Evolutionary conservation across 306 rosid species (phyloP).

Genomic region (Acacia acuminata): DNA sequence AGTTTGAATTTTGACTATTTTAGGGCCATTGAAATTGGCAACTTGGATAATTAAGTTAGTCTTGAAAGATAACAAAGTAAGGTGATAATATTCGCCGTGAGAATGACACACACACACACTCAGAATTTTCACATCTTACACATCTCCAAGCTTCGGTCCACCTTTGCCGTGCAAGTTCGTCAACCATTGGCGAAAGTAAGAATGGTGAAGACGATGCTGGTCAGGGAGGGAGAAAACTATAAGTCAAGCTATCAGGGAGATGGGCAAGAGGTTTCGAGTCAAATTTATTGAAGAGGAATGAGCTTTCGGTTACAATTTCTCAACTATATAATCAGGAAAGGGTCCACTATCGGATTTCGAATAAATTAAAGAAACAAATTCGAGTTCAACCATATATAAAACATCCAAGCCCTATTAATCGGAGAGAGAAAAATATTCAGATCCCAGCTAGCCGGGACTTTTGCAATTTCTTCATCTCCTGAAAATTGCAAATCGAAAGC

Average conservation of each 20-base stretch:
- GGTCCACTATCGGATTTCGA: background rate
- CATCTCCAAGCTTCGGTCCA: background rate
- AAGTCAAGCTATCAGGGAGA: background rate
- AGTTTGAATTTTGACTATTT: background rate
- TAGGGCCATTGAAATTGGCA: background rate
- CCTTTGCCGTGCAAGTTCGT: background rate
- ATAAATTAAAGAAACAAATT: too few species aligned
- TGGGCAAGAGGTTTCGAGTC: background rate
- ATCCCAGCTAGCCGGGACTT: background rate
- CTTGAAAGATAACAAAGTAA: background rate
- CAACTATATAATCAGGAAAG: background rate
- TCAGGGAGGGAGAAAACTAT: background rate
- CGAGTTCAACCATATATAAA: background rate
- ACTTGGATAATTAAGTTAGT: background rate
- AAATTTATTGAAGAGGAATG: background rate
- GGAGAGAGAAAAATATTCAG: background rate
- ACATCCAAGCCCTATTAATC: background rate
- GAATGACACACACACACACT: background rate
- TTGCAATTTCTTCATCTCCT: background rate
- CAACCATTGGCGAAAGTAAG: background rate
- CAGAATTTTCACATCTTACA: background rate
- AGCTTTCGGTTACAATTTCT: background rate
- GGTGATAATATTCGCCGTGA: background rate
- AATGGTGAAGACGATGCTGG: background rate
- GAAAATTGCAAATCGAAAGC: background rate